Evolutionary conservation across 352 stramenopile genomes (phyloP), one percentile per base, ranked within the genome.

Genomic region (Pythium vanterpoolii): DNA sequence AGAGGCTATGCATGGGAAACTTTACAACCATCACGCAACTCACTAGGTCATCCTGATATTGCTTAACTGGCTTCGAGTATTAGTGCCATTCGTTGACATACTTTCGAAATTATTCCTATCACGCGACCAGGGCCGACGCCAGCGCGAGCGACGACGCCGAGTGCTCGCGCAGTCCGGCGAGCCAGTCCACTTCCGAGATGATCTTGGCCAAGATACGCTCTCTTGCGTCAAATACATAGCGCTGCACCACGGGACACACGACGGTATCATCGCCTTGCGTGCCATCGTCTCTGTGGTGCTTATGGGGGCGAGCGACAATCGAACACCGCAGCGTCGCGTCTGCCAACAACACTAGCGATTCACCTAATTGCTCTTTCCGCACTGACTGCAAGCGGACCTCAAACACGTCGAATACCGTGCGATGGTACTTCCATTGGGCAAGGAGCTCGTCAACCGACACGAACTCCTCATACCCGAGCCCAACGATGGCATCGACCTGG

Each of bases 151-250:
- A 36, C 51, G 45, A 73, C 13, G 46, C 3, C 14, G 45, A 47
- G 13, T 27, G 43, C 4, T 9, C 19, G 14, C 44, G 34, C 40
- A 72, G 28, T 1, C 69, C 76, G 4, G 58, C 56, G 0, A 83
- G 34, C 47, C 78, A 69, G 52, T 86, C 74, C 39, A 83, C 69
- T 36, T 86, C 76, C 6, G 69, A 79, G 0, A 74, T 81, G 44
- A 86, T 72, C 18, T 69, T 72, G 16, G 65, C 70, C 33, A 81
- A 48, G 0, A 60, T 24, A n/a, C 56, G 50, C 10, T 73, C 30
- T 0, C 42, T 28, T 4, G 36, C 31, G 30, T 81, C 64, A 48
- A 83, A 79, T 43, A 83, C 69, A 24, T 81, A 83, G 14, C 76
- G 73, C 28, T 83, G 76, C 19, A 59, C 64, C 23, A 83, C 59